Evolutionary conservation across 1,139 yeast genomes (phyloP).

Genomic region (Candida anutae): DNA sequence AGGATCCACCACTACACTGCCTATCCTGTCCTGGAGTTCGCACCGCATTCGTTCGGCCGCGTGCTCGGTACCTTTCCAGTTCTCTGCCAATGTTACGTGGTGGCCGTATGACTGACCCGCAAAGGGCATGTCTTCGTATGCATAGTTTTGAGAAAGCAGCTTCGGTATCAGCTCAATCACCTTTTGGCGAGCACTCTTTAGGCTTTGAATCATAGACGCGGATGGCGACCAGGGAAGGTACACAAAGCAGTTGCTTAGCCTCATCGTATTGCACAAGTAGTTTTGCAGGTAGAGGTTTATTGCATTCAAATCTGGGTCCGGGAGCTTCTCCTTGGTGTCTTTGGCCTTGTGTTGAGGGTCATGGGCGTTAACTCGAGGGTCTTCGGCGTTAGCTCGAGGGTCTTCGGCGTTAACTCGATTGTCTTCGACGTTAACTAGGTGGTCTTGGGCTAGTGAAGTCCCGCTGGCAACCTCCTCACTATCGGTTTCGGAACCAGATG

Average conservation of each 20-base stretch:
- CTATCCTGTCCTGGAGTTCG: background rate
- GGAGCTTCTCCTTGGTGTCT: too few relatives aligned
- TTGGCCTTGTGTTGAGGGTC: too few relatives aligned
- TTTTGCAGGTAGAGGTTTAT: constrained; percentile 9
- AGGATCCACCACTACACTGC: background rate
- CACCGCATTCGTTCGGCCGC: background rate
- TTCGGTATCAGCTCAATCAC: too few relatives aligned
- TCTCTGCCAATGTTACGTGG: constrained; percentile 1
- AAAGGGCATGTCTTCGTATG: too few relatives aligned
- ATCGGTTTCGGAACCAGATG: constrained; percentile 3
- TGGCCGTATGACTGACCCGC: too few relatives aligned
- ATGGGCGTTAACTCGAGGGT: too few relatives aligned
- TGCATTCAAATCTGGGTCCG: constrained; percentile 2
- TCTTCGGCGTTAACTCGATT: constrained; percentile 6
- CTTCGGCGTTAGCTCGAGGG: constrained; percentile 2
- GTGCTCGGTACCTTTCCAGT: constrained; percentile 2
- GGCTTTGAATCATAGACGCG: too few relatives aligned
- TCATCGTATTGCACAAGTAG: constrained; percentile 7
- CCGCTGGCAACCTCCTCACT: background rate
- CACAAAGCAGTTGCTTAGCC: constrained; percentile 6
- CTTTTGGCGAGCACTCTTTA: too few relatives aligned
- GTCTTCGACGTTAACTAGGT: background rate
- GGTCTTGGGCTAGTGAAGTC: too few relatives aligned
- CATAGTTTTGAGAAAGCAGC: too few relatives aligned
- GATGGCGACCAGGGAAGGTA: constrained; percentile 15